These are phyloP conservation scores for Macaranga tanarius DNA, from an alignment of 441 rosid genomes.

Conservation along the genomic window DNA sequence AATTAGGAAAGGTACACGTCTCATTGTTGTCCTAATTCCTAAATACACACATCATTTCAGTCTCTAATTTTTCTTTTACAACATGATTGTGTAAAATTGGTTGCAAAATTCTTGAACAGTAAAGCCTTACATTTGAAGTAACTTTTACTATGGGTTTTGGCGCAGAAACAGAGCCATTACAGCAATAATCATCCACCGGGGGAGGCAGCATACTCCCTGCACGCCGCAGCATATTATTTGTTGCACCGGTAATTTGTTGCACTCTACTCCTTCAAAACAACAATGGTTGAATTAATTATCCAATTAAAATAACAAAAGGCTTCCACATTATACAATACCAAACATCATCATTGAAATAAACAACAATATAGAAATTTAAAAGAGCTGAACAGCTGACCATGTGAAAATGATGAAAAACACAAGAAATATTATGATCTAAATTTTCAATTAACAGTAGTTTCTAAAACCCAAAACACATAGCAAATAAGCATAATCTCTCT, in stretches of 20 bases:
- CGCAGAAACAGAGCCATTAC: constrained; percentile 36
- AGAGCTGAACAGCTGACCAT: too few species aligned
- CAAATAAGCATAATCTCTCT: background rate
- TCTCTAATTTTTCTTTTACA: background rate
- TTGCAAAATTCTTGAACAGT: background rate
- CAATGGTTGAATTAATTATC: constrained; percentile 26
- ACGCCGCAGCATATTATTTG: constrained; percentile 43
- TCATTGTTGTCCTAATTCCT: background rate
- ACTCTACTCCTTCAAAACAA: constrained; percentile 52
- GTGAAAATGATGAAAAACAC: too few species aligned
- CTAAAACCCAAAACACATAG: background rate
- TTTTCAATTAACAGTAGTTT: background rate
- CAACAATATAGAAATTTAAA: background rate
- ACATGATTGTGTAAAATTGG: background rate
- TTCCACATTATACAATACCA: background rate
- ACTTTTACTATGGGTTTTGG: constrained; percentile 47
- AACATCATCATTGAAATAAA: background rate
- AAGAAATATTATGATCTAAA: too few species aligned
- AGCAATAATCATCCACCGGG: constrained; percentile 52
- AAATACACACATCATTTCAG: background rate
- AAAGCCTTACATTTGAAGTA: constrained; percentile 47
- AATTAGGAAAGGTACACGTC: background rate
- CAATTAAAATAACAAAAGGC: background rate
- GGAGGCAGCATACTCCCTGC: constrained; percentile 64
- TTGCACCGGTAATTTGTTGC: constrained; percentile 59